Evolutionary conservation across 176 grass and related monocot species (phyloP), one percentile per base, ranked within the genome.

Genomic region (Ensete glaucum): DNA sequence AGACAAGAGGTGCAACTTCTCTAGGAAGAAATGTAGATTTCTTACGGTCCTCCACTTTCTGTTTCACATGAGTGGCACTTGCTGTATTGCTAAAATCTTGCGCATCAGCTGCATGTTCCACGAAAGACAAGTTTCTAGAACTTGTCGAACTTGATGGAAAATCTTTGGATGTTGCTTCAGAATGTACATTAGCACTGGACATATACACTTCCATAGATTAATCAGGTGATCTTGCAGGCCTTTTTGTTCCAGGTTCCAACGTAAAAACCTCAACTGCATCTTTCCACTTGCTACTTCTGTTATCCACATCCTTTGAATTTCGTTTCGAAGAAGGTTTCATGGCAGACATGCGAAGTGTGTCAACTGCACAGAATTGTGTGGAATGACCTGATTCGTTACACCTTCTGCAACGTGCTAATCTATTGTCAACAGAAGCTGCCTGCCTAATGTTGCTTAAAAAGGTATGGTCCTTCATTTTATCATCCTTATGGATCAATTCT

Each of bases 371-470:
- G 73, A 81, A 91, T 77, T 94, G 90, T 14, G 85, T 85, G 53
- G 78, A 73, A 78, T 98, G 95, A 53, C 84, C 90, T 22, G 3
- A 48, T 89, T 89, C 90, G 82, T 99, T 93, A 82, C 86, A 94
- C 57, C 80, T 79, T 62, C 91, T 84, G 78, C 90, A 94, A 55
- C 85, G 78, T 9, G 69, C 48, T 71, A 72, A 25, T 65, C 51
- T 72, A 72, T 43, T 85, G 66, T 48, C 69, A 64, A 67, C 58
- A 75, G 73, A 73, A 89, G 67, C 81, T 79, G 78, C 53, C 20
- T 29, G 62, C 66, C 21, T 88, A 56, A 76, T 88, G 55, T 81
- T 74, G 77, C 73, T 59, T 51, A 20, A 64, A 64, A 52, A 64
- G 19, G 81, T 48, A n/a, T 52, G 14, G 16, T 86, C 78, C 79